phyloP scores from a whole-genome alignment of 2,329 filamentous ascomycete genomes.

The Aspergillus sp. region DNA sequence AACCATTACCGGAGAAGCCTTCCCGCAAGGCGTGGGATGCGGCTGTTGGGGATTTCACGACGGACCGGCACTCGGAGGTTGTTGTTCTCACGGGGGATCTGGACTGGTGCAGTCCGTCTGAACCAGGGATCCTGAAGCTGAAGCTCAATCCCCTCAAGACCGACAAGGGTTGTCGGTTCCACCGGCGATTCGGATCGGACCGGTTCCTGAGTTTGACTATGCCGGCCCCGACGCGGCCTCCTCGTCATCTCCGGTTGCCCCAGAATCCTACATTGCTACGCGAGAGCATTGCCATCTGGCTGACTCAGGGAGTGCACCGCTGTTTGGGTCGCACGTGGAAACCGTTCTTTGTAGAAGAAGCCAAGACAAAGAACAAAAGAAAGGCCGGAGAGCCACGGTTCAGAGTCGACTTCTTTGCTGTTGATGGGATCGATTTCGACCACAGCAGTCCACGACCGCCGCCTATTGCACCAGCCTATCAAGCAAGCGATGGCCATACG shows the following conservation, averaged over 20 bases:
- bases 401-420: constrained; percentile 44
- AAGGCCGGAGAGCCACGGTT: constrained; percentile 29
- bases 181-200: constrained; percentile 47
- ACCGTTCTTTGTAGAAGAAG: constrained; percentile 44
- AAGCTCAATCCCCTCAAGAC: constrained; percentile 41
- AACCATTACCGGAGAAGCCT: constrained; percentile 31
- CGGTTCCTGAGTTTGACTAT: constrained; percentile 44
- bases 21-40: constrained; percentile 33
- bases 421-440: constrained; percentile 42
- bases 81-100: constrained; percentile 43
- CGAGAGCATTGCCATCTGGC: constrained; percentile 39
- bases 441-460: constrained; percentile 5
- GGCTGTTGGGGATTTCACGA: constrained; percentile 31
- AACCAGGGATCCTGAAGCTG: constrained; percentile 38
- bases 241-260: constrained; percentile 21
- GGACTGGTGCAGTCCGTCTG: constrained; percentile 33
- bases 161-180: constrained; percentile 45
- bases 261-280: constrained; percentile 27
- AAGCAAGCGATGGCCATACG: constrained; percentile 30
- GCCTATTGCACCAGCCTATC: constrained; percentile 19
- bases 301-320: constrained; percentile 37
- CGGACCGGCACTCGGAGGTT: constrained; percentile 34
- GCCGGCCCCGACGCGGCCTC: constrained; percentile 30
- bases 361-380: constrained; percentile 32
- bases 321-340: constrained; percentile 46